Evolutionary conservation across 129 eudicot genomes (phyloP), one percentile per base, ranked within the genome.

Genomic region (Arctium minus): DNA sequence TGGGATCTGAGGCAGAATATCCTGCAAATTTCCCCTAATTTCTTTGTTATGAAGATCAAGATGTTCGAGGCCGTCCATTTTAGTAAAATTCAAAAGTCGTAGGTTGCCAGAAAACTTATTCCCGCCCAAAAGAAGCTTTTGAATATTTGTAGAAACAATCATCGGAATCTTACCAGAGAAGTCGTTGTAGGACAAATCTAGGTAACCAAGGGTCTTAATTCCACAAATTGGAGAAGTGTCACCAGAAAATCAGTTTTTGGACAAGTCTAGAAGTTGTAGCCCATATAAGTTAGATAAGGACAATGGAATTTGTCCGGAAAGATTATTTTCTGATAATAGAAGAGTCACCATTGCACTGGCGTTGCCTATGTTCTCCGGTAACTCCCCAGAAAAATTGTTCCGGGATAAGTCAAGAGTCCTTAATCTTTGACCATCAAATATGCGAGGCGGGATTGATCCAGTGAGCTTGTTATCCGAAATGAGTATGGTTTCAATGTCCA

Each of bases 11-110:
- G n/a, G n/a, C n/a, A n/a, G n/a, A n/a, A n/a, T 78, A 1, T 56
- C 37, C 6, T 88, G 91, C 15, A 78, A 1, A 29, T 78, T 67
- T 2, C 88, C 91, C 2, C 73, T 6, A 37, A 88, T 88, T 12
- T 75, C 37, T 72, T 88, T 88, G 79, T 85, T 86, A 38, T 85
- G 86, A 35, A 88, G 88, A 85, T 85, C 91, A 1, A 88, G 88
- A 29, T 72, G 90, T 70, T 81, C 77, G 7, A 88, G 86, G 69
- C 67, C 44, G 37, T 18, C 79, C 27, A 88, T 11, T 1, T 70
- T 77, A 2, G 86, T 85, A 11, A 88, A 72, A 18, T 88, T 81
- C 44, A 13, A 17, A 31, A 84, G n/a, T n/a, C n/a, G 88, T 76
- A 88, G 62, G n/a, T 46, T 31, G 8, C 90, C 90, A 1, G 90